Evolutionary conservation across 2,329 filamentous ascomycete species (phyloP), one percentile per base, ranked within the genome.

Genomic region (Thermomyces lanuginosus): DNA sequence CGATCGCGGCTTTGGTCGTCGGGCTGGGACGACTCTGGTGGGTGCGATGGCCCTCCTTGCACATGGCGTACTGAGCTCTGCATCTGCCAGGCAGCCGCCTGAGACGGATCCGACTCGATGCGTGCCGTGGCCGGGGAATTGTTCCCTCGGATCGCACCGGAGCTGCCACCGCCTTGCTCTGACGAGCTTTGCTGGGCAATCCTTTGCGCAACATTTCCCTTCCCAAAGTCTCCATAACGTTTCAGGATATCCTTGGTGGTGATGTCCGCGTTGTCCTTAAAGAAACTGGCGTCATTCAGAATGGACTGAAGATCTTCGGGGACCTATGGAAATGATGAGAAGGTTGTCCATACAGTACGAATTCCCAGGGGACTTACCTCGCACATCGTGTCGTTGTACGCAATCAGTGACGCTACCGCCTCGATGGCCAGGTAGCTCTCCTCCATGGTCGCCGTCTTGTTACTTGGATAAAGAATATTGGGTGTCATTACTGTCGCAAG

Each of bases 201-300:
- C 57, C 46, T 72, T 63, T 49, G 64, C 56, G 44, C 64, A 56
- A 53, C 72, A 69, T 53, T 61, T 56, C 57, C 68, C 58, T 60
- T 78, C 55, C 56, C 72, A 35, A 89, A 76, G 45, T 92, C 81
- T 26, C 83, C 83, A 53, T 91, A 93, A 30, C 82, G 73, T 50
- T 86, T 92, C 27, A 98, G 65, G 29, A 98, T 95, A 45, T 98
- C 89, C 53, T 98, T 98, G 4, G 84, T 92, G 1, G 86, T 93
- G 35, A 93, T 75, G 33, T 98, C 86, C 23, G 77, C 75, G 36
- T 68, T 75, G 44, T 72, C 77, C 48, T 75, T 81, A 54, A 91
- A 86, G 27, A 92, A 69, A 12, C 69, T 68, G 4, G 75, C 75
- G 50, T 98, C 86, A 46, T 76, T 80, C 14, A 95, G 64, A 27